Evolutionary conservation across 805 yeast species (phyloP).

Genomic region (Candida schatavii): DNA sequence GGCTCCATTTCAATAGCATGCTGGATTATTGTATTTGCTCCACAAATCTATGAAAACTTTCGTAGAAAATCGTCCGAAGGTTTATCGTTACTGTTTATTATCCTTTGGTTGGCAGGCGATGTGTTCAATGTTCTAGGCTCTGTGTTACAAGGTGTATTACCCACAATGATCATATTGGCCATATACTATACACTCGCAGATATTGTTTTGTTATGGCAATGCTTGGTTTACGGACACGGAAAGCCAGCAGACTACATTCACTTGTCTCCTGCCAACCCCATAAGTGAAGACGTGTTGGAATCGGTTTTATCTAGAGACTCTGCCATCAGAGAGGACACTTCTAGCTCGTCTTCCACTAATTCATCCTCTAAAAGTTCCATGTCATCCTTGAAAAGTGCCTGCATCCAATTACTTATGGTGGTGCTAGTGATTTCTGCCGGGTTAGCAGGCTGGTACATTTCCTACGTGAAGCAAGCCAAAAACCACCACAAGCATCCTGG

Average conservation of each 20-base stretch:
- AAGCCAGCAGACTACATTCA: constrained; percentile 65
- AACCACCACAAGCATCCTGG: constrained; percentile 33
- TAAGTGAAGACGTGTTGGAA: constrained; percentile 66
- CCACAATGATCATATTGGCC: constrained; percentile 92
- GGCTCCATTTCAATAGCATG: constrained; percentile 92
- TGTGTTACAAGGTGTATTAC: constrained; percentile 81
- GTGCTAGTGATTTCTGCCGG: constrained; percentile 72
- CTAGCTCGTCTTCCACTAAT: constrained; percentile 15
- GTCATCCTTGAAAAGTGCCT: constrained; percentile 19
- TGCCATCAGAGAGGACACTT: constrained; percentile 12
- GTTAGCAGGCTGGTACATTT: constrained; percentile 80
- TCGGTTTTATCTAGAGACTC: constrained; percentile 50
- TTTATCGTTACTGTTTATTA: constrained; percentile 77
- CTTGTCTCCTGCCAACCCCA: constrained; percentile 85
- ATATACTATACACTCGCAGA: constrained; percentile 92
- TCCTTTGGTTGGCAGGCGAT: constrained; percentile 92
- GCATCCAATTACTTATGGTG: constrained; percentile 51
- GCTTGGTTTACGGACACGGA: constrained; percentile 72
- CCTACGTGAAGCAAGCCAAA: constrained; percentile 47
- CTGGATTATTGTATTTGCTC: constrained; percentile 97
- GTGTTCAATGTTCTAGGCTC: constrained; percentile 92
- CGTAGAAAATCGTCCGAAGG: constrained; percentile 86
- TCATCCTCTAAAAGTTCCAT: constrained; percentile 9
- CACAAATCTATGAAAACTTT: constrained; percentile 92
- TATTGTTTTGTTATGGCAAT: constrained; percentile 77